These are phyloP conservation scores for Ascochyta pisi DNA, from an alignment of 2,329 filamentous ascomycete genomes.

Conservation along the genomic window DNA sequence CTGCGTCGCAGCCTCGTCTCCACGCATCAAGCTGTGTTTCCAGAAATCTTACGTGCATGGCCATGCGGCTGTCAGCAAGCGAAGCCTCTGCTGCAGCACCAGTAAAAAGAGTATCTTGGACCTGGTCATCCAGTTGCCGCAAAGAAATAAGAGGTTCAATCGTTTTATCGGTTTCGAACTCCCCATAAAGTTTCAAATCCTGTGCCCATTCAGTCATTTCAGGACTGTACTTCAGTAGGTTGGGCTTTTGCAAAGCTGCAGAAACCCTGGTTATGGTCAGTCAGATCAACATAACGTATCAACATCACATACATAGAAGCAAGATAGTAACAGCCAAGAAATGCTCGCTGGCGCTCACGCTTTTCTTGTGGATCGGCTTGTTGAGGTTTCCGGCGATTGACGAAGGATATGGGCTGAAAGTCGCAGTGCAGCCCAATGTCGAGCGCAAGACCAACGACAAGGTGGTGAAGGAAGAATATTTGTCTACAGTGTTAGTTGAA, in stretches of 20 bases:
- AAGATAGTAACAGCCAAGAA: constrained; percentile 45
- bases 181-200: constrained; percentile 24
- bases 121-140: constrained; percentile 43
- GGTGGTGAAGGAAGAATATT: constrained; percentile 42
- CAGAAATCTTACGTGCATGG: constrained; percentile 39
- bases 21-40: constrained; percentile 37
- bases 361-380: constrained; percentile 26
- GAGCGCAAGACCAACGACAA: constrained; percentile 40
- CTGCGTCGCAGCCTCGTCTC: constrained; percentile 22
- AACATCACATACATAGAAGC: constrained; percentile 35
- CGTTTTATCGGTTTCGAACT: constrained; percentile 37
- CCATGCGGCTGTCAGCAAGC: constrained; percentile 37
- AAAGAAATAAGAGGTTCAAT: constrained; percentile 34
- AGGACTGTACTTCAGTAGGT: constrained; percentile 37
- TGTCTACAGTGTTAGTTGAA: constrained; percentile 4
- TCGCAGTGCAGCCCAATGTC: constrained; percentile 41
- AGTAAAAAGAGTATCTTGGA: constrained; percentile 38
- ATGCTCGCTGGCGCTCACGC: constrained; percentile 39
- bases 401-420: constrained; percentile 22
- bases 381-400: constrained; percentile 4
- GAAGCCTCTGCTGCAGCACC: constrained; percentile 28
- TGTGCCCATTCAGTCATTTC: constrained; percentile 39
- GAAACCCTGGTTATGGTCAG: constrained; percentile 31
- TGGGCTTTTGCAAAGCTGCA: constrained; percentile 40
- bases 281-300: neutral